Percentiles rank a stretch among this genome's conserved stretches.
phyloP scores from a whole-genome alignment of 441 rosid species.

The Pelargonium fulgidum region DNA sequence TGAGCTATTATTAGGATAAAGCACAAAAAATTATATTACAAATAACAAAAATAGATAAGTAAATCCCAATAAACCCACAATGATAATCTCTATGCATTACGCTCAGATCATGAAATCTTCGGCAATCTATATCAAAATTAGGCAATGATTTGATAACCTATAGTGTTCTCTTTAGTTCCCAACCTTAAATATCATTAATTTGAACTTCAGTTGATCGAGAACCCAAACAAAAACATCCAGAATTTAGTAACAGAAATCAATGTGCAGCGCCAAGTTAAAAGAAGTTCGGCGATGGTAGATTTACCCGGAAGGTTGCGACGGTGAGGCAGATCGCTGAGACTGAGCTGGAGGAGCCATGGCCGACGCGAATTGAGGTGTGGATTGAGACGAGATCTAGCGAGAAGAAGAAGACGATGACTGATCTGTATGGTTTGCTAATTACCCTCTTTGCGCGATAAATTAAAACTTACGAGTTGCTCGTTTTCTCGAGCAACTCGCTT shows the following conservation, averaged over 20 bases:
- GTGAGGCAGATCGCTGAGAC: constrained; percentile 70
- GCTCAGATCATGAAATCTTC: background rate
- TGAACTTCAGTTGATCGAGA: background rate
- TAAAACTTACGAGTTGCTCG: background rate
- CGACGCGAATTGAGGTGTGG: constrained; percentile 13
- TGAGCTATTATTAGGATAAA: background rate
- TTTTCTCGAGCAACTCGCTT: background rate
- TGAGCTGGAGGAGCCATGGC: constrained; percentile 80
- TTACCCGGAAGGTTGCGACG: constrained; percentile 96
- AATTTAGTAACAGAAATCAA: background rate
- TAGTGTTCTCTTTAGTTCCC: background rate
- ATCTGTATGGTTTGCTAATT: background rate
- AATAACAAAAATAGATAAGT: background rate
- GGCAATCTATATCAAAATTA: background rate
- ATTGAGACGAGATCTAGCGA: constrained; percentile 1
- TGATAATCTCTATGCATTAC: background rate
- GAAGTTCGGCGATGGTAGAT: constrained; percentile 6
- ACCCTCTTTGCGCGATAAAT: background rate
- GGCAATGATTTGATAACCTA: background rate
- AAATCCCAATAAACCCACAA: background rate
- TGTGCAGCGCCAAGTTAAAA: background rate
- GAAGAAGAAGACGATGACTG: background rate
- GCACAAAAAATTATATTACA: background rate
- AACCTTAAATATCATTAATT: background rate
- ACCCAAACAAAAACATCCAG: background rate